Evolutionary conservation across 116 monocot genomes (phyloP).

Genomic region (Posidonia oceanica): DNA sequence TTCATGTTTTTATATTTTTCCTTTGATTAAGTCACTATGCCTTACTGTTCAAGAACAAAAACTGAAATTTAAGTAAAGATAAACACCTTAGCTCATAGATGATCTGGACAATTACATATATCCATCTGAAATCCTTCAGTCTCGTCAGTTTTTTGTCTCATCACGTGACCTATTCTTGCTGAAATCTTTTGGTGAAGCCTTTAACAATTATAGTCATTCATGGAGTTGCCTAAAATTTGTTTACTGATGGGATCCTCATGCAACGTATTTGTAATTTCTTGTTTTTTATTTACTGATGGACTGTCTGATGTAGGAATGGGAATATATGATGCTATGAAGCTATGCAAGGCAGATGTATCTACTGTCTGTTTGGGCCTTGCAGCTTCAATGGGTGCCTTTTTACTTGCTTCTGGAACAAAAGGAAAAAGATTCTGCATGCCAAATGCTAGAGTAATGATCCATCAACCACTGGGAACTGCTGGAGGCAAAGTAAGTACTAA

Average conservation of each 20-base stretch:
- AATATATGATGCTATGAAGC: conserved; percentile 99
- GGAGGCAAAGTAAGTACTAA: conserved; percentile 65
- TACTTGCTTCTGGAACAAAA: conserved; percentile 85
- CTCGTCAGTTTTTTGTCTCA: not conserved
- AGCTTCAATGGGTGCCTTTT: conserved; percentile 95
- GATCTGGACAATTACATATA: too few species aligned
- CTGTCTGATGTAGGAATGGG: conserved; percentile 66
- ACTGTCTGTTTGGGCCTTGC: conserved; percentile 95
- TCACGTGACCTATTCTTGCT: not conserved
- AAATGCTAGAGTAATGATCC: conserved; percentile 98
- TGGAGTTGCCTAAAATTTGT: too few species aligned
- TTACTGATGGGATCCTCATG: not conserved
- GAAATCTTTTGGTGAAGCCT: too few species aligned
- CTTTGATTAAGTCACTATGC: too few species aligned
- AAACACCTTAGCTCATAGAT: too few species aligned
- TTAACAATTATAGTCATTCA: too few species aligned
- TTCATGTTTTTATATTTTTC: too few species aligned
- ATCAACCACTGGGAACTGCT: conserved; percentile 80
- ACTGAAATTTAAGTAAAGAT: too few species aligned
- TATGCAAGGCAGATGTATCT: conserved; percentile 96
- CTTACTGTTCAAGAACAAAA: too few species aligned
- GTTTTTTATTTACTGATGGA: not conserved
- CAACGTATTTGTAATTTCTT: not conserved
- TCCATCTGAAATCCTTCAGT: too few species aligned
- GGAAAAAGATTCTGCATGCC: conserved; percentile 99